Conservation (phyloP, 1,139 yeast species). For the Scheffersomyces insectosa region DNA sequence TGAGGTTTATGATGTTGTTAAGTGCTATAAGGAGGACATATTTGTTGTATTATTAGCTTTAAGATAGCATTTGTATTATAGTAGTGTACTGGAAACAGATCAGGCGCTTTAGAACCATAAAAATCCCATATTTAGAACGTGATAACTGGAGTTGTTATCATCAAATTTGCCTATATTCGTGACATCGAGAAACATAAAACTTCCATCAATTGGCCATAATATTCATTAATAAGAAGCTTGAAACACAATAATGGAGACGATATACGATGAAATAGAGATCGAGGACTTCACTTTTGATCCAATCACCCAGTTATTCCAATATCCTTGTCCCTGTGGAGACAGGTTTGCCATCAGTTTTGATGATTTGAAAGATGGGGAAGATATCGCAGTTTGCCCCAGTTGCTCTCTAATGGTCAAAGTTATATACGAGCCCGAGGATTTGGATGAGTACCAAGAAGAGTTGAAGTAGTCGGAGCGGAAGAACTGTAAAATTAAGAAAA, state of each 20-base stretch:
- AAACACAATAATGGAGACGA: constrained; percentile 45
- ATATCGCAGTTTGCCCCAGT: constrained; percentile 94
- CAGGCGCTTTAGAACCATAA: no score
- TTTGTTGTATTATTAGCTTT: not conserved
- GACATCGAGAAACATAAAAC: not conserved
- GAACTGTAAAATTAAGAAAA: constrained; percentile 6
- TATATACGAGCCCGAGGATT: constrained; percentile 67
- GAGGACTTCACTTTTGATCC: constrained; percentile 95
- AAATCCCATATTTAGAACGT: no score
- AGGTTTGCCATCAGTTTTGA: constrained; percentile 82
- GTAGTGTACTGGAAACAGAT: no score
- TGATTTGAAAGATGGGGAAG: constrained; percentile 88
- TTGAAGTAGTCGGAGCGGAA: constrained; percentile 2
- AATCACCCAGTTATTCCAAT: constrained; percentile 74
- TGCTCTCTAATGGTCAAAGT: constrained; percentile 94
- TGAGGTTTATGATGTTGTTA: no score
- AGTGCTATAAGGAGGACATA: not conserved
- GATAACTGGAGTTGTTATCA: no score
- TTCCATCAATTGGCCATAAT: not conserved
- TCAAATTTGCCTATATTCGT: not conserved
- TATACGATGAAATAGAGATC: constrained; percentile 93
- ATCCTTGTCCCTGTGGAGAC: constrained; percentile 99
- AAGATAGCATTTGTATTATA: no score
- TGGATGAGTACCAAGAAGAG: constrained; percentile 29
- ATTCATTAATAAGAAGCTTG: not conserved